Percentiles rank a stretch among this genome's conserved stretches.
Evolutionary conservation across 768 basidiomycete species (phyloP).

Genomic region (Kwoniella bestiolae): DNA sequence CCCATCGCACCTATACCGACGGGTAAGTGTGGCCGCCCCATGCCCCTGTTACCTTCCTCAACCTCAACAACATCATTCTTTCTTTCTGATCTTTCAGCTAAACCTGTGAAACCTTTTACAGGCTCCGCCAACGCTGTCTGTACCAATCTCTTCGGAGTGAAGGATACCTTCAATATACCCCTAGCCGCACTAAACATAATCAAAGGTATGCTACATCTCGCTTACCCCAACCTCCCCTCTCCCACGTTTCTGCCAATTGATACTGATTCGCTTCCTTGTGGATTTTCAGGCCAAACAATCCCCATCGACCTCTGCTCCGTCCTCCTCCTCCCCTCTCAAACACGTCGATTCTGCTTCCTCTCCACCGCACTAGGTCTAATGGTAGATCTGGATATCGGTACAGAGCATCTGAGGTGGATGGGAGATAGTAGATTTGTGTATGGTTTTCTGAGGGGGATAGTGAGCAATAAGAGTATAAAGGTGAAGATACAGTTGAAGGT

Average conservation of each 20-base stretch:
- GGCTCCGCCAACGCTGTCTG: slow-evolving; percentile 55
- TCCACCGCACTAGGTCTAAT: slow-evolving; percentile 52
- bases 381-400: slow-evolving; percentile 52
- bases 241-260: no score
- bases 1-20: slow-evolving; percentile 57
- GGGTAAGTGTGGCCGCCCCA: slow-evolving; percentile 28
- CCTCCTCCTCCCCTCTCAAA: slow-evolving; percentile 38
- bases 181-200: slow-evolving; percentile 55
- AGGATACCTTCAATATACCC: slow-evolving; percentile 53
- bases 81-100: not conserved
- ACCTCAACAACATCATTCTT: no score
- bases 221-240: not conserved
- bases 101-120: slow-evolving; percentile 5
- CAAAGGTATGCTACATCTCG: slow-evolving; percentile 52
- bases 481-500: slow-evolving; percentile 50
- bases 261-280: not conserved
- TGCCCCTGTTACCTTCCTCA: not conserved
- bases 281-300: slow-evolving; percentile 34
- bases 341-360: slow-evolving; percentile 48
- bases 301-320: slow-evolving; percentile 55
- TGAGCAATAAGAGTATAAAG: slow-evolving; percentile 39
- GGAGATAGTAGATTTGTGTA: slow-evolving; percentile 55
- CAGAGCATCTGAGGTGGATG: slow-evolving; percentile 57
- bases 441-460: slow-evolving; percentile 51
- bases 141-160: slow-evolving; percentile 51